phyloP scores from a whole-genome alignment of 176 grass and related monocot species.

The Alopecurus myosuroides region DNA sequence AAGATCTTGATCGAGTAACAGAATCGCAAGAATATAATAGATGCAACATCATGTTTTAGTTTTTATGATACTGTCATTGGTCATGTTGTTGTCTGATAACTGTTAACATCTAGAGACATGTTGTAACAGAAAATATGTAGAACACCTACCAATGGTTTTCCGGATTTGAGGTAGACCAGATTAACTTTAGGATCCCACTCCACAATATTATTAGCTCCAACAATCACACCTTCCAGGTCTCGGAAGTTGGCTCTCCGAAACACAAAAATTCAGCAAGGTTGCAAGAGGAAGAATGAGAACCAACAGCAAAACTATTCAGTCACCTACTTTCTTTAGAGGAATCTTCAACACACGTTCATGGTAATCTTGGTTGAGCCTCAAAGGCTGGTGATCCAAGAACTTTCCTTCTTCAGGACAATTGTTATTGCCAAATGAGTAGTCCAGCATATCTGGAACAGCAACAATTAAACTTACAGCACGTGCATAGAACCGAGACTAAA shows the following conservation, averaged over 20 bases:
- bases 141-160: constrained; percentile 65
- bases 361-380: constrained; percentile 57
- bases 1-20: background rate
- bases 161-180: constrained; percentile 41
- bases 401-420: constrained; percentile 19
- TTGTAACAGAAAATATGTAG: background rate
- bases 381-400: constrained; percentile 61
- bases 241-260: constrained; percentile 79
- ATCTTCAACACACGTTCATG: constrained; percentile 48
- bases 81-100: background rate
- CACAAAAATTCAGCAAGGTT: background rate
- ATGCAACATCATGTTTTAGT: no score
- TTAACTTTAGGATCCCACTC: constrained; percentile 50
- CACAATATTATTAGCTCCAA: constrained; percentile 54
- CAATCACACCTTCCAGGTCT: constrained; percentile 57
- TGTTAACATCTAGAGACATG: background rate
- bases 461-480: background rate
- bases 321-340: constrained; percentile 55
- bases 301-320: no score
- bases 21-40: background rate
- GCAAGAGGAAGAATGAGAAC: background rate
- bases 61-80: no score
- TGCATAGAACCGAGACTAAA: background rate
- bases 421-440: constrained; percentile 27
- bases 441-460: constrained; percentile 43